Base-by-base conservation (phyloP, 202 grass and related monocot genomes). In the Brachypodium distachyon region DNA sequence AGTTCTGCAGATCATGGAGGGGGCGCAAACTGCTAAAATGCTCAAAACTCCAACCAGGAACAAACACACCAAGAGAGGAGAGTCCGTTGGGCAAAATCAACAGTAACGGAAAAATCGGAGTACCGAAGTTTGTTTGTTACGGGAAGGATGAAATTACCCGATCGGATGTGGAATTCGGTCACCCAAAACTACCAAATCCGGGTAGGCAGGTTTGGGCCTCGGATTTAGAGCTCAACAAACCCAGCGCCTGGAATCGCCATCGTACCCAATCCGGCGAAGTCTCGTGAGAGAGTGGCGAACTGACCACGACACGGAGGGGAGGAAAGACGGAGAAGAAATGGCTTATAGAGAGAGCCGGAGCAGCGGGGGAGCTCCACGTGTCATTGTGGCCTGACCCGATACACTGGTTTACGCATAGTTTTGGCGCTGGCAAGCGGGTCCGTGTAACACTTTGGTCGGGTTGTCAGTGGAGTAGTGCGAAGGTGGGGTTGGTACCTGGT, bases 381-480 rank as follows among this genome's bases (percentile, higher is more conserved):
- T 88, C 57, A 13, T 11, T 1, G 4, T 4, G 43, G 6, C 1
- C n/a, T n/a, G 46, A 26, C 4, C 46, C 2, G 11, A 10, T 7
- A 49, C 47, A 4, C 2, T 0, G 5, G 9, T 0, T 1, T 3
- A 6, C 0, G 12, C 2, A 0, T 2, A 0, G 0, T 0, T 3
- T 0, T 0, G 0, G 1, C 7, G 22, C 71, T 66, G 81, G 72
- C 72, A 66, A 7, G 64, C 6, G 40, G 48, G 46, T n/a, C 0
- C 1, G 3, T 0, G 0, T 0, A 1, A 2, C 1, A 0, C 0
- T 0, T 1, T 18, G 40, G 12, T 1, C 47, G 0, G 0, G 0
- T 0, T 73, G 86, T 67, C 82, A 77, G 86, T 52, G 40, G 26
- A 0, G 8, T 2, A 0, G 0, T 0, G 3, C 1, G 5, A 1